Conservation (phyloP, 768 basidiomycete species). For the Leccinum arenicola region DNA sequence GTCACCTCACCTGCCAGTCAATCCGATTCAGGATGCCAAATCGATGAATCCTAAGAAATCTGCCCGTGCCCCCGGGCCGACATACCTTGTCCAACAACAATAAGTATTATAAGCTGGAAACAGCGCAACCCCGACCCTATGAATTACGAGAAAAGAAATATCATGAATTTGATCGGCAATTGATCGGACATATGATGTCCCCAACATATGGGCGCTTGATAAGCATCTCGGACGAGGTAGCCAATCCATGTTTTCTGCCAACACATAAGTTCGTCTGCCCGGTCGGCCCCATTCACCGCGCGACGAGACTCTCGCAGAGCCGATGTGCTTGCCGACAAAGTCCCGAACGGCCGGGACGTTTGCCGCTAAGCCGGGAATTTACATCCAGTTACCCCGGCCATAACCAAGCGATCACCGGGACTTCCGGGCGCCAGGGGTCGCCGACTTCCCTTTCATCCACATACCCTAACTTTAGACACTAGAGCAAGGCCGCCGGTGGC, state of each 20-base stretch:
- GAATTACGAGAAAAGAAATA: not conserved
- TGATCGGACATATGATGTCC: not conserved
- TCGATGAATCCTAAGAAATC: not conserved
- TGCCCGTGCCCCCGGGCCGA: not conserved
- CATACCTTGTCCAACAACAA: not conserved
- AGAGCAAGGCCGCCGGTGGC: not conserved
- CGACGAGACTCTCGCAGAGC: not conserved
- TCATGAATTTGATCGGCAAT: not conserved
- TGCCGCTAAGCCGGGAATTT: not conserved
- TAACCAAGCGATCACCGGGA: not conserved
- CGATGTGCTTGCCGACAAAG: not conserved
- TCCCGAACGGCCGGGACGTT: not conserved
- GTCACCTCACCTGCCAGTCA: not conserved
- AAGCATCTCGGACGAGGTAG: not conserved
- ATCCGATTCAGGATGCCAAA: not conserved
- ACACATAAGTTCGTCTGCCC: not conserved
- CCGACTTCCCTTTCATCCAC: not conserved
- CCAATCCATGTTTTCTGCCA: not conserved
- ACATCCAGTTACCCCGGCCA: not conserved
- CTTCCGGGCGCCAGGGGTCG: not conserved
- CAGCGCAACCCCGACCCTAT: not conserved
- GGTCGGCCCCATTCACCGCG: not conserved
- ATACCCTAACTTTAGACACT: not conserved
- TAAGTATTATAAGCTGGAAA: not conserved
- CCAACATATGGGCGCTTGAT: not conserved